phyloP scores from a whole-genome alignment of 257 asterid species.

The Paraleonurus japonicus region DNA sequence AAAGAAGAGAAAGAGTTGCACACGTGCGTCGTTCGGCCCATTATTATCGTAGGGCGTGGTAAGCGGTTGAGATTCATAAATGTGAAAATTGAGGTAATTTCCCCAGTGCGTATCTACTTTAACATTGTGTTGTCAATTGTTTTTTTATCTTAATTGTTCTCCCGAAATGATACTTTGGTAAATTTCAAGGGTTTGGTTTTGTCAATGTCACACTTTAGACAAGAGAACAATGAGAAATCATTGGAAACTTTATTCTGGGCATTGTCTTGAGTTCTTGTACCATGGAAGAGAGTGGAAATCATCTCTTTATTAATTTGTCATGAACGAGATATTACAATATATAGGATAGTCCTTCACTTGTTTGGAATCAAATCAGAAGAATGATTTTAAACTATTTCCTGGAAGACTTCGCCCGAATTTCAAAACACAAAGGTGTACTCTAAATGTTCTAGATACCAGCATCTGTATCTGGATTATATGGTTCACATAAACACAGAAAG shows the following conservation, averaged over 20 bases:
- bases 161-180: constrained; percentile 3
- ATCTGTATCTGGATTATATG: constrained; percentile 6
- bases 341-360: background rate
- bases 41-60: constrained; percentile 86
- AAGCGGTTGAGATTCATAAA: constrained; percentile 81
- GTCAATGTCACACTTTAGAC: background rate
- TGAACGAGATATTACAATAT: background rate
- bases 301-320: background rate
- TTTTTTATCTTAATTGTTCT: constrained; percentile 5
- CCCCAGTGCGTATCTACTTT: constrained; percentile 21
- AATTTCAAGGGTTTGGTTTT: background rate
- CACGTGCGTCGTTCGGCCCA: constrained; percentile 51
- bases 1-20: constrained; percentile 54
- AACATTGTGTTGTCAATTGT: constrained; percentile 6
- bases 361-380: constrained; percentile 1
- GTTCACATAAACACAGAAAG: background rate
- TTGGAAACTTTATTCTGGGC: background rate
- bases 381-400: background rate
- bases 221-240: background rate
- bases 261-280: background rate
- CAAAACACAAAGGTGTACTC: constrained; percentile 2
- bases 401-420: background rate
- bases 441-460: constrained; percentile 9
- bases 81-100: constrained; percentile 87
- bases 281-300: background rate